Conservation (phyloP, 2,329 filamentous ascomycete species). For the Chaetomiaceae sp. region DNA sequence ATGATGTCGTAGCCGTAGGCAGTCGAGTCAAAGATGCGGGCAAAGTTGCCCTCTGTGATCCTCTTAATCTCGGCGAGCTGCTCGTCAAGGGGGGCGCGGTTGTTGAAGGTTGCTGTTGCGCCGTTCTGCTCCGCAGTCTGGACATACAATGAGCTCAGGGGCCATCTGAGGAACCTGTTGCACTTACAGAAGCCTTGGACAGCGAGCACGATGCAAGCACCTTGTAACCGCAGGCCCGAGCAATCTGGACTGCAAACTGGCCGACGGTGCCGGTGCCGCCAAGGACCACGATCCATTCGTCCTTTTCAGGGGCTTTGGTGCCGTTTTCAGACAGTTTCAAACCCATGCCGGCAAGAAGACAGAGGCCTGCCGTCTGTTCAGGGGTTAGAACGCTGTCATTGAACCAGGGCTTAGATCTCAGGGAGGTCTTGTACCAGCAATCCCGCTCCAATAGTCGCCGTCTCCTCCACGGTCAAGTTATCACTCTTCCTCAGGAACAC, state of each 20-base stretch:
- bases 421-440: neutral
- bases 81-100: neutral
- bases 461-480: neutral
- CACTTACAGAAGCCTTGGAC: neutral
- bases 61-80: slow-evolving; percentile 1
- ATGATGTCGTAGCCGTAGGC: neutral
- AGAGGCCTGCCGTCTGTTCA: neutral
- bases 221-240: neutral
- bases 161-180: too few species aligned
- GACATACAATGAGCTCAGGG: too few species aligned
- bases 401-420: too few species aligned
- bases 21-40: neutral
- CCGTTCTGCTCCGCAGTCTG: neutral
- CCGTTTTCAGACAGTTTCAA: neutral
- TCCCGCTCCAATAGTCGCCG: neutral
- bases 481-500: neutral
- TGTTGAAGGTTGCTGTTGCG: slow-evolving; percentile 3
- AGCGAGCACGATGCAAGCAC: neutral
- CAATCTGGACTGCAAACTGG: slow-evolving; percentile 3
- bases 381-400: too few species aligned
- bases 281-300: slow-evolving; percentile 1
- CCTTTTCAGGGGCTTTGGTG: neutral
- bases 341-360: neutral
- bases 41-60: slow-evolving; percentile 2
- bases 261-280: neutral